Evolutionary conservation across 345 rosid genomes (phyloP).

Genomic region (Eucalyptus marginata): DNA sequence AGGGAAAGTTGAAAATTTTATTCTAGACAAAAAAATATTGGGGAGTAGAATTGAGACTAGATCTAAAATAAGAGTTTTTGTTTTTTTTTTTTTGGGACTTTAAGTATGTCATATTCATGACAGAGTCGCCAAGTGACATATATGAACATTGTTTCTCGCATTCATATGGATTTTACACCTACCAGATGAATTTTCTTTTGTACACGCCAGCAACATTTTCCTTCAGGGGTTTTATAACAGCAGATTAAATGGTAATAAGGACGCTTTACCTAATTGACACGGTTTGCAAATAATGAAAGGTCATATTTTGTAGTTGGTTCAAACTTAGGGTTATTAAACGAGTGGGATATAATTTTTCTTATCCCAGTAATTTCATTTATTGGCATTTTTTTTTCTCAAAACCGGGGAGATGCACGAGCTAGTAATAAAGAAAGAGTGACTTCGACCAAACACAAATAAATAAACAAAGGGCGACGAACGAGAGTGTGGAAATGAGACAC

Average conservation of each 20-base stretch:
- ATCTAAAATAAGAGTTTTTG: background rate
- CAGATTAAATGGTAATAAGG: background rate
- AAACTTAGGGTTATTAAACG: background rate
- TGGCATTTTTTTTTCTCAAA: background rate
- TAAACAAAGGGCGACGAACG: background rate
- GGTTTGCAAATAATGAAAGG: background rate
- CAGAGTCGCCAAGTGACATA: background rate
- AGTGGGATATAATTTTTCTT: background rate
- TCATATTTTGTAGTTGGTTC: background rate
- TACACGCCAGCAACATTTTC: background rate
- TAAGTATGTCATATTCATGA: background rate
- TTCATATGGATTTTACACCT: background rate
- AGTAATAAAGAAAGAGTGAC: background rate
- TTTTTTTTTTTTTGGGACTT: background rate
- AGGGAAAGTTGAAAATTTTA: background rate
- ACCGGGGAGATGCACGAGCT: background rate
- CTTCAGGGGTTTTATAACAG: background rate
- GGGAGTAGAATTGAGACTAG: background rate
- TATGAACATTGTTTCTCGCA: background rate
- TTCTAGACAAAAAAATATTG: background rate
- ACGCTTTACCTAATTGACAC: background rate
- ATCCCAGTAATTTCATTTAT: background rate
- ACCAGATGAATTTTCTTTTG: background rate
- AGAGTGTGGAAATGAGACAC: background rate
- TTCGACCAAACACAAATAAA: background rate